phyloP scores from a whole-genome alignment of 768 basidiomycete genomes.

The Calocera viscosa region DNA sequence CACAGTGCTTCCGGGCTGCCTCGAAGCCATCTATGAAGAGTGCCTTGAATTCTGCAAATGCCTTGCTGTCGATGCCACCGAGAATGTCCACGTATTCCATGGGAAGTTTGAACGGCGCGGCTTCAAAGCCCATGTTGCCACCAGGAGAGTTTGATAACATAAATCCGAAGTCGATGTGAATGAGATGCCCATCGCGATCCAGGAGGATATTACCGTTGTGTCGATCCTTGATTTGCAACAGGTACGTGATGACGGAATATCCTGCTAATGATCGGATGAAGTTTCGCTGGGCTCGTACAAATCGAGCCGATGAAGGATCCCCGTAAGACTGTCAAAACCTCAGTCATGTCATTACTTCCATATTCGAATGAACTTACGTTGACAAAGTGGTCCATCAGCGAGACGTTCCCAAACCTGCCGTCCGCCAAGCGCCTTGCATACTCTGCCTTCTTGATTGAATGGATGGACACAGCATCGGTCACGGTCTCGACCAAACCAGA shows the following conservation, averaged over 20 bases:
- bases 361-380: constrained; percentile 39
- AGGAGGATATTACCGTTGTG: constrained; percentile 98
- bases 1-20: constrained; percentile 87
- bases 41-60: constrained; percentile 71
- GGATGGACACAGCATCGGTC: constrained; percentile 94
- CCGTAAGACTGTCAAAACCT: constrained; percentile 63
- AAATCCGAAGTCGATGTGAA: constrained; percentile 94
- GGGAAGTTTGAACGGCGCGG: constrained; percentile 96
- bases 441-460: constrained; percentile 98
- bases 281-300: constrained; percentile 78
- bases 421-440: constrained; percentile 78
- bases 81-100: constrained; percentile 92
- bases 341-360: neutral
- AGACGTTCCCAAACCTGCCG: constrained; percentile 74
- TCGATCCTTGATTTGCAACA: constrained; percentile 94
- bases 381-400: constrained; percentile 82
- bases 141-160: constrained; percentile 86
- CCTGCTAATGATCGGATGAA: constrained; percentile 89
- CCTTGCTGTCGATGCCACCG: constrained; percentile 64
- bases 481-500: constrained; percentile 97
- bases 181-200: constrained; percentile 74
- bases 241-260: constrained; percentile 90
- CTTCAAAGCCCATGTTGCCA: constrained; percentile 95
- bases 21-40: constrained; percentile 91
- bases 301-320: constrained; percentile 73